Conservation (phyloP, 148 eudicot genomes). For the Heliosperma pusillum region DNA sequence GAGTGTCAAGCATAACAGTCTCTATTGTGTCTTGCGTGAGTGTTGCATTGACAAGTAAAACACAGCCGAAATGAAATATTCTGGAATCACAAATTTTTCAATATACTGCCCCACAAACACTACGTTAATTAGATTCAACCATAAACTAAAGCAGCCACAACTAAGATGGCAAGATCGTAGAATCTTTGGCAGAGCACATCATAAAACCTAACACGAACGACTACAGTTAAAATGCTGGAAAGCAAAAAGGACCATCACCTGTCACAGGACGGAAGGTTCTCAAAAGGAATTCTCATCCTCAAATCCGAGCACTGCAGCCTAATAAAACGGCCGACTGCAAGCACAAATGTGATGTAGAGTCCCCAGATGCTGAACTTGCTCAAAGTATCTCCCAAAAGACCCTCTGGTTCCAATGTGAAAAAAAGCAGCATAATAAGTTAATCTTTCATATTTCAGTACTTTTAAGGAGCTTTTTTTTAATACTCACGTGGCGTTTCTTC, state of each 20-base stretch:
- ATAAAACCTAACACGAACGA: neutral
- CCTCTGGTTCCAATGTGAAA: conserved; percentile 55
- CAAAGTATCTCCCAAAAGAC: conserved; percentile 89
- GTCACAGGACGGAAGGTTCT: conserved; percentile 97
- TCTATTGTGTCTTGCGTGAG: neutral
- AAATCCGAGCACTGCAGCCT: conserved; percentile 97
- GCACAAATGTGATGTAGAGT: conserved; percentile 92
- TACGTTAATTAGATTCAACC: neutral
- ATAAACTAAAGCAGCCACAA: neutral
- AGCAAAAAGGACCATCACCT: conserved; percentile 37
- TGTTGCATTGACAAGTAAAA: neutral
- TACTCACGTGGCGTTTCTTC: conserved; percentile 99
- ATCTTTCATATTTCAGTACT: neutral
- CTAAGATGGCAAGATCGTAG: neutral
- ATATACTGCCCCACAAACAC: neutral
- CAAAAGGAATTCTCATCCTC: conserved; percentile 95
- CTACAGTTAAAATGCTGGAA: neutral
- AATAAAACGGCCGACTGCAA: conserved; percentile 95
- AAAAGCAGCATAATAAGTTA: conserved; percentile 16
- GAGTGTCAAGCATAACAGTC: neutral
- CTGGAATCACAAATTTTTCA: neutral
- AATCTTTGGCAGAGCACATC: neutral
- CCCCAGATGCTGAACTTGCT: conserved; percentile 99
- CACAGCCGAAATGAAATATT: neutral
- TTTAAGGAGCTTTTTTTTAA: neutral